Percentiles rank a stretch among this genome's conserved stretches.
These are phyloP conservation scores for Pholiota conissans DNA, from an alignment of 768 basidiomycete species.

Conservation along the genomic window DNA sequence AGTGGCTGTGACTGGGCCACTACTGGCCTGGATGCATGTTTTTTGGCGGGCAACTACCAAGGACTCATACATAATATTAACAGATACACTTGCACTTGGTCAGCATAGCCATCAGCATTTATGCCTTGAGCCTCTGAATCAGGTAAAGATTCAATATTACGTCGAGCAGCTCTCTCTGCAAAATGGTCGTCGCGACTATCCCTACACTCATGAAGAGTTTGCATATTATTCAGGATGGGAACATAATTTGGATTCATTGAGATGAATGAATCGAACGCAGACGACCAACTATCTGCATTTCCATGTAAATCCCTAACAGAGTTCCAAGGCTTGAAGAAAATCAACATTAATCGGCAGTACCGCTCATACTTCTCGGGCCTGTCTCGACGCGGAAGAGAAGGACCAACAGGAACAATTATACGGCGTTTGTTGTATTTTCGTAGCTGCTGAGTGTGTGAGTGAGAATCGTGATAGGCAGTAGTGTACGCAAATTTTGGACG, in stretches of 20 bases:
- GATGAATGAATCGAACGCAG: not conserved
- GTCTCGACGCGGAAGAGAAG: not conserved
- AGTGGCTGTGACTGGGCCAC: too few relatives aligned
- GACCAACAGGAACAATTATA: not conserved
- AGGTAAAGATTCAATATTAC: too few relatives aligned
- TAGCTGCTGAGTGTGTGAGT: not conserved
- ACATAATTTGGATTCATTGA: not conserved
- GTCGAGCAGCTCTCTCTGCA: not conserved
- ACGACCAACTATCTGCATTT: not conserved
- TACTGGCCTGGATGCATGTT: too few relatives aligned
- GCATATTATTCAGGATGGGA: not conserved
- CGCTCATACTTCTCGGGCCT: not conserved
- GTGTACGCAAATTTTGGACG: not conserved
- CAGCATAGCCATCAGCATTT: too few relatives aligned
- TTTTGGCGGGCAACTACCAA: too few relatives aligned
- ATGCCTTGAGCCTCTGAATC: too few relatives aligned
- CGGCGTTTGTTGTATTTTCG: not conserved
- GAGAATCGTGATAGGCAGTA: not conserved
- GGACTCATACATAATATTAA: too few relatives aligned
- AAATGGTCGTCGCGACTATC: slow-evolving; percentile 35
- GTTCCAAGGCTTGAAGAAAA: not conserved
- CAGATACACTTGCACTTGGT: too few relatives aligned
- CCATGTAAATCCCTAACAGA: not conserved
- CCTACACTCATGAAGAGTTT: slow-evolving; percentile 18
- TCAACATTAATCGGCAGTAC: not conserved